Evolutionary conservation across 2,329 filamentous ascomycete species (phyloP), one percentile per base, ranked within the genome.

Genomic region (Colletotrichum higginsianum): DNA sequence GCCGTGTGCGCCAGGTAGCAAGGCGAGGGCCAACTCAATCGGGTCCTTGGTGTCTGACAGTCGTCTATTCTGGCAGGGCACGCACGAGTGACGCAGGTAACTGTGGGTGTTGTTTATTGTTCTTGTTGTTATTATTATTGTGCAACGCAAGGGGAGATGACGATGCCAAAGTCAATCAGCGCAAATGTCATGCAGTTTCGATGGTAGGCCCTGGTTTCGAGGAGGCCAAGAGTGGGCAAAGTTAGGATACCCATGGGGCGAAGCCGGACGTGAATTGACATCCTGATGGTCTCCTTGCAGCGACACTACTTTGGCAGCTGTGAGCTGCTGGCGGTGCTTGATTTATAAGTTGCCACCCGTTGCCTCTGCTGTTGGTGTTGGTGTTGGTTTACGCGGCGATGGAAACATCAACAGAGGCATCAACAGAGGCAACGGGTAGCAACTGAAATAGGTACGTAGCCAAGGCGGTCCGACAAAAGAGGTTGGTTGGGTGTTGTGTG

Each of bases 121-220:
- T 35, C 8, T 9, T 35, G 30, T 35, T 35, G 30, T 35, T 35
- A 9, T 35, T 35, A 35, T 9, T 35, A 9, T 35, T 35, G 30
- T 9, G 30, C 30, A 35, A 35, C 30, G 44, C 56, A 61, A 46
- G 61, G 44, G 47, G 58, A 60, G 68, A 63, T 64, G 65, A 68
- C 26, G 40, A 68, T 64, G 50, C 23, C 15, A 58, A 63, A 60
- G 65, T 61, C 57, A 62, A 71, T 67, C 40, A 63, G 55, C 46
- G 44, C 35, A 56, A 68, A 68, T 62, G 69, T 68, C 69, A 60
- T 72, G 65, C 69, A 61, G 58, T 60, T 53, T 46, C n/a, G 44
- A 21, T 69, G 69, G 69, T 55, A 64, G 53, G 47, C 21, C 57
- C 64, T 35, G 23, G 61, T 38, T 18, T 5, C 13, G 49, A 30